These are phyloP conservation scores for Pythium aphanidermatum DNA, from an alignment of 352 stramenopile genomes.

Conservation along the genomic window DNA sequence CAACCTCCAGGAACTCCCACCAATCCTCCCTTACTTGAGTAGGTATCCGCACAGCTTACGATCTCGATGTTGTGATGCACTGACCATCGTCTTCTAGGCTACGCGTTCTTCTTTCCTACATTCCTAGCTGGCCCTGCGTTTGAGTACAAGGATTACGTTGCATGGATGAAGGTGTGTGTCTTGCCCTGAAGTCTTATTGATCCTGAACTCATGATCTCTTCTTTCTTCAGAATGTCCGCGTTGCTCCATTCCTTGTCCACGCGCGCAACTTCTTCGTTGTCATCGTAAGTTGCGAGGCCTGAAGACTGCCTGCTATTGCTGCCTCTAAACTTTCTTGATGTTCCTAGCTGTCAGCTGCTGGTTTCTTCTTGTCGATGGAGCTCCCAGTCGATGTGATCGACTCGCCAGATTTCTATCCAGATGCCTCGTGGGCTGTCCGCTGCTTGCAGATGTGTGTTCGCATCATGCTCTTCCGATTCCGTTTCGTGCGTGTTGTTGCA, in stretches of 20 bases:
- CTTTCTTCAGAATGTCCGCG: conserved; percentile 34
- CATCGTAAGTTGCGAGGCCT: conserved; percentile 49
- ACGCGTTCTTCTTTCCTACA: conserved; percentile 86
- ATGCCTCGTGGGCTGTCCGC: conserved; percentile 49
- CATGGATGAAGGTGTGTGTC: conserved; percentile 58
- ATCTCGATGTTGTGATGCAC: too few relatives aligned
- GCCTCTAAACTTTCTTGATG: background rate
- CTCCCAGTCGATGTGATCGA: conserved; percentile 80
- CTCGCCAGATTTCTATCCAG: conserved; percentile 59
- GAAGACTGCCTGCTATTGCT: too few relatives aligned
- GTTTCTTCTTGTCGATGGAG: conserved; percentile 69
- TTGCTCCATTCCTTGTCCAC: conserved; percentile 59
- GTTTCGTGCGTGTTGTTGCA: conserved; percentile 50
- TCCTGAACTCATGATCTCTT: background rate
- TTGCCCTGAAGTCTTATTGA: background rate
- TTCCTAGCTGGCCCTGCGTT: conserved; percentile 77
- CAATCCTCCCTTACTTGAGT: conserved; percentile 73
- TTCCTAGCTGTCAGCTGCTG: conserved; percentile 53
- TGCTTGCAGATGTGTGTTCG: conserved; percentile 69
- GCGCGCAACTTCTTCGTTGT: conserved; percentile 71
- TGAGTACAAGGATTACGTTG: conserved; percentile 83
- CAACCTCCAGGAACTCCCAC: conserved; percentile 51
- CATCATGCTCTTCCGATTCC: conserved; percentile 79
- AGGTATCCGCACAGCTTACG: too few relatives aligned
- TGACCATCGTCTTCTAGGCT: too few relatives aligned